Base-by-base conservation (phyloP, 768 basidiomycete genomes). In the Pulveroboletus sp. region DNA sequence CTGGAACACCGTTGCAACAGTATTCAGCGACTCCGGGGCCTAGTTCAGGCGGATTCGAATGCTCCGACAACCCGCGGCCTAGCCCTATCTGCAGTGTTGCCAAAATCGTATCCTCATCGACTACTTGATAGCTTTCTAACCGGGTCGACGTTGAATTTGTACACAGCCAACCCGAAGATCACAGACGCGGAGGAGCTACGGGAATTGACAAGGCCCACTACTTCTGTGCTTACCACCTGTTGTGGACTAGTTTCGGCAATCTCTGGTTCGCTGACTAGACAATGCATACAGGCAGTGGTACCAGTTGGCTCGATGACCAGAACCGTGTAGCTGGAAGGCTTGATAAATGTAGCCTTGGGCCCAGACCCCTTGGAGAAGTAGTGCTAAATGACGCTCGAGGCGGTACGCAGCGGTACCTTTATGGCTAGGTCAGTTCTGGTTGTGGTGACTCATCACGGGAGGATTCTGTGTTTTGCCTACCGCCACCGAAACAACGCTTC, bases 131-230 rank as follows among this genome's bases (percentile, higher is more conserved):
- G n/a, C n/a, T n/a, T n/a, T n/a, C n/a, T n/a, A n/a, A n/a, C n/a
- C n/a, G n/a, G n/a, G n/a, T n/a, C n/a, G 24, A 29, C 43, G 11
- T n/a, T 40, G 23, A 45, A 39, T 16, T 29, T 36, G 23, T 51
- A 39, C 37, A 43, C 45, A 82, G 79, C 70, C 51, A 90, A 90
- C 68, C 59, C 70, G 41, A 80, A 73, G 46, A 61, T 89, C 54
- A 63, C 88, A 52, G 78, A 85, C 60, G 72, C 89, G 71, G 76
- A 14, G 81, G 79, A 40, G 87, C 88, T 43, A 71, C 89, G 22
- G 67, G 60, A 16, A 81, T 89, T 42, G 75, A 84, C 68, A 79
- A 85, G 70, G 78, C 74, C 4, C 63, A 68, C 40, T 78, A 80
- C 62, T 82, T 83, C 78, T 78, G 84, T 49, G 82, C 76, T 44